These are phyloP conservation scores for Sicyos edulis DNA, from an alignment of 306 rosid species.

Conservation along the genomic window DNA sequence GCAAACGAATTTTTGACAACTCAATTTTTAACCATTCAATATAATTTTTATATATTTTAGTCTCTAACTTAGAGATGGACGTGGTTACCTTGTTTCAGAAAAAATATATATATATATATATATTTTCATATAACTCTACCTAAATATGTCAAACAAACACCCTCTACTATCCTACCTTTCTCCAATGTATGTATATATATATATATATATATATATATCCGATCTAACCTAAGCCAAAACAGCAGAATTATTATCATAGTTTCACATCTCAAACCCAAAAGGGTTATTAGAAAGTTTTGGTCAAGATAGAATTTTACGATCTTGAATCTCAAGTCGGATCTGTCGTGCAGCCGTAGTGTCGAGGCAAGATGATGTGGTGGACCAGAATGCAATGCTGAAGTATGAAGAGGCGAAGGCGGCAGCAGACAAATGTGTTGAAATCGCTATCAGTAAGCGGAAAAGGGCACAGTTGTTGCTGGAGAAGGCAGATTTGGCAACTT, in stretches of 20 bases:
- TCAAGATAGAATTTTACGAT: background rate
- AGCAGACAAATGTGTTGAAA: slow-evolving; percentile 35
- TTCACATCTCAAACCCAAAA: background rate
- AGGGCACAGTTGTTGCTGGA: slow-evolving; percentile 54
- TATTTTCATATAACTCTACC: too few relatives aligned
- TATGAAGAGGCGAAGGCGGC: slow-evolving; percentile 49
- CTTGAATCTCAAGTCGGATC: background rate
- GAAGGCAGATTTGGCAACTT: slow-evolving; percentile 63
- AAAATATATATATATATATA: too few relatives aligned
- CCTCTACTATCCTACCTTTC: too few relatives aligned
- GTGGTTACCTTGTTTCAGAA: too few relatives aligned
- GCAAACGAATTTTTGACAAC: too few relatives aligned
- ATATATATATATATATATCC: too few relatives aligned
- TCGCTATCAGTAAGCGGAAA: slow-evolving; percentile 49
- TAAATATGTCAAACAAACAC: too few relatives aligned
- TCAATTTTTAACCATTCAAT: too few relatives aligned
- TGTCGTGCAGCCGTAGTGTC: slow-evolving; percentile 36
- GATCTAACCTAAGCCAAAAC: too few relatives aligned
- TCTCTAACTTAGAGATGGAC: too few relatives aligned
- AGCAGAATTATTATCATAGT: background rate
- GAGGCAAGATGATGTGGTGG: slow-evolving; percentile 43
- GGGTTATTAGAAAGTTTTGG: background rate
- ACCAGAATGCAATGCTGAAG: slow-evolving; percentile 33
- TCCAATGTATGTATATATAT: too few relatives aligned
- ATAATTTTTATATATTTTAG: too few relatives aligned